Base-by-base conservation (phyloP, 139 green algal genomes). In the Tetradesmus obliquus region DNA sequence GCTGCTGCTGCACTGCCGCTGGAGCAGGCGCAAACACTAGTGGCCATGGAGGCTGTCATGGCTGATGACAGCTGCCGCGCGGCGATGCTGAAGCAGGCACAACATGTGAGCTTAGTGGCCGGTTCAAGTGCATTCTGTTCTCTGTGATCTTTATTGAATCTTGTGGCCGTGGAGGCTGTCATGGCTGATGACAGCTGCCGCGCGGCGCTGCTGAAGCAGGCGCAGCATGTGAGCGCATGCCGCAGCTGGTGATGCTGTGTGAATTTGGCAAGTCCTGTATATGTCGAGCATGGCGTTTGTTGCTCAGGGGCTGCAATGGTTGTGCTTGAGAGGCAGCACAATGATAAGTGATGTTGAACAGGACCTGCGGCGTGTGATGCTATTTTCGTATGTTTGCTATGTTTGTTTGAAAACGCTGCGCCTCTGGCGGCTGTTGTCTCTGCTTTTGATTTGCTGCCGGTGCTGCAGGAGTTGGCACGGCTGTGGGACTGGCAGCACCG, bases 11-110 rank as follows among this genome's bases (percentile, higher is more conserved):
- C 53, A 0, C 88, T 91, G 58, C 57, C 79, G 20, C 5, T 13
- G 5, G 79, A 62, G 24, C n/a, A 91, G 7, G 55, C 58, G n/a
- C 51, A 80, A 24, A 58, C 51, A 15, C 45, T 87, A 12, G 53
- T 91, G 19, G 57, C n/a, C 0, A 87, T 71, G 24, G 79, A 91
- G 24, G 1, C 3, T 6, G 76, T 87, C 5, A 87, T 91, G 88
- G 79, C 24, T 24, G 88, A 91, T 58, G 79, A 91, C 58, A 58
- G 54, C 12, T 55, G 57, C n/a, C 57, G 88, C 57, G 58, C 76
- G 15, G 88, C n/a, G 71, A 5, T 91, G 57, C 55, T 91, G 7
- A 87, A 87, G 55, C 88, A 91, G 62, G 79, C 88, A 2, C 88
- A 91, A 24, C 79, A 86, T 45, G 87, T 91, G 76, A 91, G 87